Percentiles rank a stretch among this genome's conserved stretches.
These are phyloP conservation scores for Pseudogymnoascus sp. DNA, from an alignment of 2,329 filamentous ascomycete genomes.

Conservation along the genomic window DNA sequence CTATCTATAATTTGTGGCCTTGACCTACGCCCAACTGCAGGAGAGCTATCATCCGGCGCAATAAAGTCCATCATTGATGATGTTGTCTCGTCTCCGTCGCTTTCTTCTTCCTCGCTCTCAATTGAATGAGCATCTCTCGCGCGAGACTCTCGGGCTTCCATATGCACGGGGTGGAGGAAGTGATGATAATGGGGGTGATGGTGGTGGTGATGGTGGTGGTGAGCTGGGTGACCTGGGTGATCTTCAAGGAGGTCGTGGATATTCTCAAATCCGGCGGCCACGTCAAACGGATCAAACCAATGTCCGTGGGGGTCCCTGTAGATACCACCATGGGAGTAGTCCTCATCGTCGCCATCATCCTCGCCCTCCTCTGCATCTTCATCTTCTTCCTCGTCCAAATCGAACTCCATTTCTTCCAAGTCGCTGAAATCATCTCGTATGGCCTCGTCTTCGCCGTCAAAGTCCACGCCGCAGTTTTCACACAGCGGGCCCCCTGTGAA, in stretches of 20 bases:
- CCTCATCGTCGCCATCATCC: not conserved
- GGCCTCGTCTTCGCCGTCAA: slow-evolving; percentile 35
- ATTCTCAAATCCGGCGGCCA: not conserved
- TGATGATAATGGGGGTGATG: not conserved
- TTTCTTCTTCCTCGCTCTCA: slow-evolving; percentile 2
- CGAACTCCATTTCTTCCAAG: slow-evolving; percentile 34
- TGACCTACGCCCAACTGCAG: slow-evolving; percentile 1
- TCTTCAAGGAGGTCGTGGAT: not conserved
- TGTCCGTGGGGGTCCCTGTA: not conserved
- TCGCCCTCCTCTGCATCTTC: slow-evolving; percentile 14
- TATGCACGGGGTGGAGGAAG: not conserved
- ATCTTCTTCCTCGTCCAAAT: slow-evolving; percentile 27
- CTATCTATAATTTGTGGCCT: slow-evolving; percentile 10
- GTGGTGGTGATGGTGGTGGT: slow-evolving; percentile 15
- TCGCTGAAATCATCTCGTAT: slow-evolving; percentile 38
- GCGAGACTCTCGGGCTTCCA: not conserved
- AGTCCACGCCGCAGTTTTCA: slow-evolving; percentile 45
- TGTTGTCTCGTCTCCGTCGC: slow-evolving; percentile 11
- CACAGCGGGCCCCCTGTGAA: slow-evolving; percentile 51
- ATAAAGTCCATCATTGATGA: slow-evolving; percentile 16
- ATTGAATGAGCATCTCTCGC: slow-evolving; percentile 18
- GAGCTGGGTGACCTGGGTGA: not conserved
- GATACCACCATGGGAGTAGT: slow-evolving; percentile 14
- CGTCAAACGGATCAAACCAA: not conserved
- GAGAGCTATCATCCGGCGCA: not conserved